A percentile compares a stretch with the other conserved stretches of the same genome.
These are phyloP conservation scores for Homolaphlyctis polyrhiza DNA, from an alignment of 371 early-diverging fungal species.

Conservation along the genomic window DNA sequence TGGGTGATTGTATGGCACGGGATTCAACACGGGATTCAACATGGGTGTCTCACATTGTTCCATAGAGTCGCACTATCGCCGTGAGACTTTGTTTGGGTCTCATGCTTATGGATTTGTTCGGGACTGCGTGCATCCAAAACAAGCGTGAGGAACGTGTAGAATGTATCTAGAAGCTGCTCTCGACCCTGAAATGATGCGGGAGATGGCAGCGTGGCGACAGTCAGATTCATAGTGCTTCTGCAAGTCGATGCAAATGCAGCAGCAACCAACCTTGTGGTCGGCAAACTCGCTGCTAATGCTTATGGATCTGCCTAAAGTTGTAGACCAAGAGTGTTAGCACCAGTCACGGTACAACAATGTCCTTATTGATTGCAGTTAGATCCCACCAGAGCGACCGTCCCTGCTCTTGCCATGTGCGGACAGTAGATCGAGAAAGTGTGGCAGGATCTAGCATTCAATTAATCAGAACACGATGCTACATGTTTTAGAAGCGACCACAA, in stretches of 20 bases:
- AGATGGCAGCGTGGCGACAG: no score
- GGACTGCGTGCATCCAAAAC: no score
- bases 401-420: neutral
- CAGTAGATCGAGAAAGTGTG: constrained; percentile 4
- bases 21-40: neutral
- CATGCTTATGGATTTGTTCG: neutral
- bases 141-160: neutral
- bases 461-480: no score
- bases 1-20: no score
- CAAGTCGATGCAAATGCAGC: no score
- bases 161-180: neutral
- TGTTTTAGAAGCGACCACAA: no score
- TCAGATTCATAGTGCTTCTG: no score
- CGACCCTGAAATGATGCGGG: constrained; percentile 1
- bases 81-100: neutral
- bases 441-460: constrained; percentile 5
- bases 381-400: neutral
- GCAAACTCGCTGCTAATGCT: neutral
- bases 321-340: no score
- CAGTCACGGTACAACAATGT: no score
- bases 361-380: no score
- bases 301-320: no score
- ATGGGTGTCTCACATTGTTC: neutral
- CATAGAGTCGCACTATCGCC: neutral
- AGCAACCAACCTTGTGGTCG: neutral